phyloP scores from a whole-genome alignment of 352 stramenopile genomes.

The Phytophthora palmivora region DNA sequence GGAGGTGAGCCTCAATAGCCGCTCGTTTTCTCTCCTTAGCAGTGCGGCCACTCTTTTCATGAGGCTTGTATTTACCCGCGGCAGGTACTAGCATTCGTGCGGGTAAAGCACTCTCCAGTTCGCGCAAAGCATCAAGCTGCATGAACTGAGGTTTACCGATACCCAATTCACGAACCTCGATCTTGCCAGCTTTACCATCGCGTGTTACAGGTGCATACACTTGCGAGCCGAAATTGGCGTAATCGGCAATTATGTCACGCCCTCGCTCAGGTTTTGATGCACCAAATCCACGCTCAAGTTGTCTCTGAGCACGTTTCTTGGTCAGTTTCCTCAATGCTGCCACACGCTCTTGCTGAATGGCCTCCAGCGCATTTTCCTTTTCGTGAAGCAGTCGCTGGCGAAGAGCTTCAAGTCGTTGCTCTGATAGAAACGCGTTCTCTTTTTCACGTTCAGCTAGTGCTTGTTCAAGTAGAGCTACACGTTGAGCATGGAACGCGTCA shows the following conservation, averaged over 20 bases:
- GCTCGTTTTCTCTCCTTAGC: slow-evolving; percentile 83
- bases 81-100: slow-evolving; percentile 55
- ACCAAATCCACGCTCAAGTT: slow-evolving; percentile 31
- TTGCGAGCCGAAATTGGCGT: slow-evolving; percentile 80
- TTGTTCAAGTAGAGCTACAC: slow-evolving; percentile 78
- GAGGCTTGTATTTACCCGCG: slow-evolving; percentile 50
- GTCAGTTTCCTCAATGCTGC: slow-evolving; percentile 91
- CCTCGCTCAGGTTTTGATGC: slow-evolving; percentile 43
- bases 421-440: slow-evolving; percentile 91
- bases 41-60: slow-evolving; percentile 60
- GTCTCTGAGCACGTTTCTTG: slow-evolving; percentile 77
- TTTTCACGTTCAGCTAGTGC: slow-evolving; percentile 90
- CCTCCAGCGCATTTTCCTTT: slow-evolving; percentile 78
- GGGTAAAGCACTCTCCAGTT: slow-evolving; percentile 72
- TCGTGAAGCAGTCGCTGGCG: slow-evolving; percentile 79
- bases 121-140: slow-evolving; percentile 60
- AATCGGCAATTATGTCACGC: slow-evolving; percentile 92
- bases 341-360: slow-evolving; percentile 89
- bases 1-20: slow-evolving; percentile 78
- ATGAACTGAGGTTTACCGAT: slow-evolving; percentile 62
- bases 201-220: slow-evolving; percentile 88
- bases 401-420: slow-evolving; percentile 91
- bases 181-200: slow-evolving; percentile 61
- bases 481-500: slow-evolving; percentile 82
- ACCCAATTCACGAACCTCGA: slow-evolving; percentile 59